Percentiles rank a stretch among this genome's conserved stretches.
phyloP scores from a whole-genome alignment of 2,329 filamentous ascomycete genomes.

The Pseudocercospora fijiensis region DNA sequence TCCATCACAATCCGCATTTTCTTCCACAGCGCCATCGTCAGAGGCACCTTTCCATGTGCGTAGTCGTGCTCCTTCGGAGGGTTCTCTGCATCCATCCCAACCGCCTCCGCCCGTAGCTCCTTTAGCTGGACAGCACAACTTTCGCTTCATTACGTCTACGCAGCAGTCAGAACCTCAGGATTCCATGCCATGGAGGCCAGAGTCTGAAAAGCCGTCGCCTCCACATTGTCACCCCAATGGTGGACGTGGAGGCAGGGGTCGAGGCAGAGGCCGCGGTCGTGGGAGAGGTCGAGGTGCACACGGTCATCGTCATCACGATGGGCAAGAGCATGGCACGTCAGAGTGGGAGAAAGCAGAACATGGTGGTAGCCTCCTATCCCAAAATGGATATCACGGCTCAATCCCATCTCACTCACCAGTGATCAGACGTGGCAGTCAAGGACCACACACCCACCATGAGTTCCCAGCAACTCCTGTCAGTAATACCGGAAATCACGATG shows the following conservation, averaged over 20 bases:
- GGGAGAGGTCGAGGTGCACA: constrained; percentile 45
- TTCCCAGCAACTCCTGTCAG: constrained; percentile 29
- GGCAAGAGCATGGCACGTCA: constrained; percentile 38
- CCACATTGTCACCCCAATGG: constrained; percentile 8
- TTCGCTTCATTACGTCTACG: constrained; percentile 39
- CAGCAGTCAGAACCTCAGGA: constrained; percentile 34
- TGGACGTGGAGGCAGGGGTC: constrained; percentile 29
- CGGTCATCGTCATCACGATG: constrained; percentile 26
- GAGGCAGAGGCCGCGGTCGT: constrained; percentile 41
- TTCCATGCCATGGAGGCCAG: constrained; percentile 30
- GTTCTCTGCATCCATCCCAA: constrained; percentile 33
- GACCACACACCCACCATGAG: constrained; percentile 21
- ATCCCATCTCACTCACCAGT: constrained; percentile 19
- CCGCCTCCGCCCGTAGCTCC: constrained; percentile 22
- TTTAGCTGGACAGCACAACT: constrained; percentile 26
- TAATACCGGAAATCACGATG: constrained; percentile 19
- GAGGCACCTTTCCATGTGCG: constrained; percentile 18
- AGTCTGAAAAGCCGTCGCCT: constrained; percentile 19
- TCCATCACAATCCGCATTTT: constrained; percentile 21
- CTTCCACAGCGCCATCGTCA: constrained; percentile 10
- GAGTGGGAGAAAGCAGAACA: constrained; percentile 45
- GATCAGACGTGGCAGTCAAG: constrained; percentile 9
- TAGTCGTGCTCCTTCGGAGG: constrained; percentile 38
- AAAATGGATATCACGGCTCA: constrained; percentile 38
- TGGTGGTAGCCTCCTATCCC: constrained; percentile 39